These are phyloP conservation scores for Spatholobus suberectus DNA, from an alignment of 306 rosid species.

Conservation along the genomic window DNA sequence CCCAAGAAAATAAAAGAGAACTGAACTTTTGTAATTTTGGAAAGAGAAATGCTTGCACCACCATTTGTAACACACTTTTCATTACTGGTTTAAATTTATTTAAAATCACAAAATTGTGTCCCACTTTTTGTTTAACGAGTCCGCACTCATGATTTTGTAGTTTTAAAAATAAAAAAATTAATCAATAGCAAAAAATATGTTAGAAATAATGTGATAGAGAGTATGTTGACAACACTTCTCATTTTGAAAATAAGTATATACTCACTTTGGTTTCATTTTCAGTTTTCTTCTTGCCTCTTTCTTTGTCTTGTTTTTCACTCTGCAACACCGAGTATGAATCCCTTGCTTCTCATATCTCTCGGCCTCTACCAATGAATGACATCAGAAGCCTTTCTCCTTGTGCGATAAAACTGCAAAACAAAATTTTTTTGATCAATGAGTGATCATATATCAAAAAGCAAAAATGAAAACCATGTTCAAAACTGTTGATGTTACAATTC, in stretches of 20 bases:
- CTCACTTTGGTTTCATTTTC: no score
- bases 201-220: no score
- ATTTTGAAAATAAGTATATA: no score
- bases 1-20: not conserved
- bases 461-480: not conserved
- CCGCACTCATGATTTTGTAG: no score
- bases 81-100: no score
- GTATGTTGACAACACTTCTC: no score
- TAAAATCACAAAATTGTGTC: no score
- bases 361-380: not conserved
- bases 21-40: no score
- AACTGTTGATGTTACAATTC: not conserved
- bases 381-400: not conserved
- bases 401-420: not conserved
- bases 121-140: no score
- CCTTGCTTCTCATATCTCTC: not conserved
- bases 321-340: not conserved
- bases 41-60: not conserved
- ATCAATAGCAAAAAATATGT: no score
- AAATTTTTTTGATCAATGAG: not conserved
- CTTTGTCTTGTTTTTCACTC: not conserved
- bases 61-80: not conserved
- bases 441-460: not conserved
- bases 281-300: not conserved
- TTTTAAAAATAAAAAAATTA: no score